These are phyloP conservation scores for Seiridium unicorne DNA, from an alignment of 2,329 filamentous ascomycete species.

Conservation along the genomic window DNA sequence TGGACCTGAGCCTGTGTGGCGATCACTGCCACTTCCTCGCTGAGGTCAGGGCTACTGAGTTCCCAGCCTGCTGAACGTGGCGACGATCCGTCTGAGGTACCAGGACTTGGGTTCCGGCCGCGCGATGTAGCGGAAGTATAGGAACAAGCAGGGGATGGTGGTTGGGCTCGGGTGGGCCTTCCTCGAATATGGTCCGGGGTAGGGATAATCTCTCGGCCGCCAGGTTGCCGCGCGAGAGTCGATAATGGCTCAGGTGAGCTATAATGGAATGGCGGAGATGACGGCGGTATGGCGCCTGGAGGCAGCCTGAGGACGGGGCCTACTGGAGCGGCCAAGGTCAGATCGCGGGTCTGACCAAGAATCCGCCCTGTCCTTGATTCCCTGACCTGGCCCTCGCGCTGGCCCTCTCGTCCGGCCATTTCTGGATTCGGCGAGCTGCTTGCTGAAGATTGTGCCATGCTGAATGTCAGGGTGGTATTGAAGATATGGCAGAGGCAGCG, in stretches of 20 bases:
- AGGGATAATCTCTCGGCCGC: not conserved
- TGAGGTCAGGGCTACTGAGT: not conserved
- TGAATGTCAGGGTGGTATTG: slow-evolving; percentile 5
- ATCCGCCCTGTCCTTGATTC: slow-evolving; percentile 25
- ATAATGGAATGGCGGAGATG: not conserved
- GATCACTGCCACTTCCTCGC: not conserved
- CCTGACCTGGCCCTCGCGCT: slow-evolving; percentile 1
- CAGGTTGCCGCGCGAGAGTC: not conserved
- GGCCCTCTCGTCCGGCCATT: slow-evolving; percentile 9
- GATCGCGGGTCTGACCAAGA: slow-evolving; percentile 24
- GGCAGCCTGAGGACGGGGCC: not conserved
- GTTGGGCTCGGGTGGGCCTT: not conserved
- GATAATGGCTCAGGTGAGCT: not conserved
- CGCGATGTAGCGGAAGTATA: not conserved
- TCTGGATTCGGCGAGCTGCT: slow-evolving; percentile 1
- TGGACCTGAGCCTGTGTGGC: not conserved
- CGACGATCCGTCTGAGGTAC: not conserved
- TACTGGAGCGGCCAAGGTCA: not conserved
- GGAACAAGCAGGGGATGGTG: not conserved
- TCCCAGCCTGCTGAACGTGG: not conserved
- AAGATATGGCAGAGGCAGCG: slow-evolving; percentile 1
- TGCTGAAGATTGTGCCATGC: not conserved
- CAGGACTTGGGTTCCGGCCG: not conserved
- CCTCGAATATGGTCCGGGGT: not conserved
- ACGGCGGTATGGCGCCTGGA: not conserved